These are phyloP conservation scores for Lactarius vividus DNA, from an alignment of 768 basidiomycete genomes.

Conservation along the genomic window DNA sequence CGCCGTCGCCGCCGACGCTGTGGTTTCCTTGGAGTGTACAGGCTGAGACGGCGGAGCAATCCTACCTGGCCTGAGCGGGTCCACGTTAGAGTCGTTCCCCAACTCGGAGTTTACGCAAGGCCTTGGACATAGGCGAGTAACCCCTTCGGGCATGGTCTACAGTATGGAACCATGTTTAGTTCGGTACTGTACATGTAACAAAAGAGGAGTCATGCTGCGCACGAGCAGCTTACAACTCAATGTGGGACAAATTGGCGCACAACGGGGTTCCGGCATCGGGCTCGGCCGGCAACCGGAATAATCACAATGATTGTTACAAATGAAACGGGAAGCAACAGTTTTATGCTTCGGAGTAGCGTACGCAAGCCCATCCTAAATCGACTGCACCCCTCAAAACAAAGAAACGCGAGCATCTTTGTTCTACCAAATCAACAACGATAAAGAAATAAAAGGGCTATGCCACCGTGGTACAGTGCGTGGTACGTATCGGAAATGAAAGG, in stretches of 20 bases:
- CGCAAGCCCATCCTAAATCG: background rate
- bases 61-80: background rate
- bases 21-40: conserved; percentile 4
- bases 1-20: conserved; percentile 1
- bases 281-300: background rate
- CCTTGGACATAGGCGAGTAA: background rate
- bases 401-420: background rate
- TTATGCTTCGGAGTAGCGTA: background rate
- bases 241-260: background rate
- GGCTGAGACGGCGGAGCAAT: background rate
- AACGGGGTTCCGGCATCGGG: background rate
- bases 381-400: background rate
- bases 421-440: background rate
- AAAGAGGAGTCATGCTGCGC: background rate
- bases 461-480: background rate
- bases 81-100: background rate
- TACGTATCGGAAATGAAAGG: background rate
- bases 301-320: background rate
- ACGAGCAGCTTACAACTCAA: background rate
- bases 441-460: background rate
- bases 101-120: background rate
- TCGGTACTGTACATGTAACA: background rate
- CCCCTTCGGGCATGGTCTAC: background rate
- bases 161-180: background rate
- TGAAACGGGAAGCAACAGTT: background rate